These are phyloP conservation scores for Amyloporia xantha DNA, from an alignment of 768 basidiomycete genomes.

Conservation along the genomic window DNA sequence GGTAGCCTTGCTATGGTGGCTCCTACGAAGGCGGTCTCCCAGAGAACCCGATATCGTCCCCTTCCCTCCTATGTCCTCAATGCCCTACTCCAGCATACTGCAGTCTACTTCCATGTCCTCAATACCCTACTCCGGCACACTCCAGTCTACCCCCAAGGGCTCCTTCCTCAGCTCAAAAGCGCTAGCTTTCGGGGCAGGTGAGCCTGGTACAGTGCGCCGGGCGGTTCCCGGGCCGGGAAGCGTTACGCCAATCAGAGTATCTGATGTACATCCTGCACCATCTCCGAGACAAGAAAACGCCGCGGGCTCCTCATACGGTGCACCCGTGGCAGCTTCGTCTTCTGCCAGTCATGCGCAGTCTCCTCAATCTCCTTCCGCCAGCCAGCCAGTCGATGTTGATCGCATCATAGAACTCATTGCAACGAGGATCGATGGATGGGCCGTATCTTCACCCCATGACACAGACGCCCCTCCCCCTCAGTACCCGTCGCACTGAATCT, in stretches of 20 bases:
- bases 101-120: neutral
- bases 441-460: neutral
- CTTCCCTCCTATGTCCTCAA: neutral
- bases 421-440: conserved; percentile 3
- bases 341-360: neutral
- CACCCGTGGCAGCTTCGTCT: neutral
- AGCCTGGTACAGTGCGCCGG: neutral
- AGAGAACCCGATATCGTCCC: neutral
- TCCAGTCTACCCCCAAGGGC: neutral
- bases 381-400: conserved; percentile 4
- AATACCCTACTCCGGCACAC: neutral
- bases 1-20: neutral
- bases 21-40: neutral
- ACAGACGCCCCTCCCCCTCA: conserved; percentile 6
- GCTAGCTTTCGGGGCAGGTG: neutral
- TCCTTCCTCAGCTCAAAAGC: neutral
- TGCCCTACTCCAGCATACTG: neutral
- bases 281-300: neutral
- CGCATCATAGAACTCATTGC: conserved; percentile 10
- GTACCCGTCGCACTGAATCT: too few relatives aligned
- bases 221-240: neutral
- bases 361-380: neutral
- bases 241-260: too few relatives aligned
- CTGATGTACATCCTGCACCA: neutral
- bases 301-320: neutral